Base-by-base conservation (phyloP, 495 filamentous ascomycete genomes). In the Penicillium coffeae region DNA sequence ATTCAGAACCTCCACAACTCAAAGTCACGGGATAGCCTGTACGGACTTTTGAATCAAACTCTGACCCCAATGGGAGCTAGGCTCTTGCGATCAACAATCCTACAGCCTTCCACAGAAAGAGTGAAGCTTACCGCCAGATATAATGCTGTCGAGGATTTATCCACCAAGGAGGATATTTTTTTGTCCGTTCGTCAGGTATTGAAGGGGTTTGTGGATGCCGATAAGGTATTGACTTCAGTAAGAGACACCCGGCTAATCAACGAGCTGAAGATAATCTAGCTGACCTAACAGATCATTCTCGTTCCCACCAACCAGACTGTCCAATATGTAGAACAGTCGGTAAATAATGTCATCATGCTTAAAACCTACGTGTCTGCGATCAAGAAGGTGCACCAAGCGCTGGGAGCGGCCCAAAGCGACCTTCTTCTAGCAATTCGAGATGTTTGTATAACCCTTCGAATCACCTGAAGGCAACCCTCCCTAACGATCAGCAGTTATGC, bases 271-370 rank as follows among this genome's bases (percentile, higher is more conserved):
- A 25, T 3, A 6, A 40, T 6, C 16, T 47, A 10, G 47, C 65
- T 72, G 50, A 76, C 53, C 34, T 10, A 39, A 27, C 54, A 88
- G 84, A 76, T 89, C 42, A 84, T 86, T 42, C 65, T 84, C 8
- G 73, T 87, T 42, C 85, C 87, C 0, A 79, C 79, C 4, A 81
- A 85, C 61, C 72, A 78, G 16, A 78, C 79, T 0, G 74, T 90
- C 19, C 72, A 82, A 53, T 77, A 84, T 45, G 77, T 81, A 0
- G 88, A 92, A 55, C 87, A 92, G 48, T 82, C 84, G 1, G 84
- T 93, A 53, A 93, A 95, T 65, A 84, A 90, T 60, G 80, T 95
- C 46, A 85, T 96, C 35, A 84, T 89, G 67, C 68, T 95, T n/a
- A 96, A 95, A 55, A 78, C 84, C 39, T 95, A 86, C 48, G 75